phyloP scores from a whole-genome alignment of 108 stramenopile species.

The Cyclotella choctawhatcheeana region DNA sequence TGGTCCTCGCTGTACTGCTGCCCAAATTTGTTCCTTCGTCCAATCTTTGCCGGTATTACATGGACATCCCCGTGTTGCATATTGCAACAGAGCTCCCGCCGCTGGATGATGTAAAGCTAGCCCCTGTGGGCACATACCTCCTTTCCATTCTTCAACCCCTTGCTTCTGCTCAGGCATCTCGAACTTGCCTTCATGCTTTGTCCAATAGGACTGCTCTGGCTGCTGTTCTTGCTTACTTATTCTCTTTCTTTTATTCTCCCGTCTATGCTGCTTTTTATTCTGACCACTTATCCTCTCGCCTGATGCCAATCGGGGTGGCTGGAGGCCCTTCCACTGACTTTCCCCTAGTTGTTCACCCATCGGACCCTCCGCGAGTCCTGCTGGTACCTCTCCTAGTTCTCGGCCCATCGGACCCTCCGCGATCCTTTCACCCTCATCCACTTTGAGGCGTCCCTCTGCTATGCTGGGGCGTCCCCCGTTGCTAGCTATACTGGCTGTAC shows the following conservation, averaged over 20 bases:
- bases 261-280: too few species aligned
- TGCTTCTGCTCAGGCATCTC: background rate
- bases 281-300: too few species aligned
- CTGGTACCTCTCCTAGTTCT: background rate
- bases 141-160: background rate
- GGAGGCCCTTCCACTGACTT: background rate
- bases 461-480: too few species aligned
- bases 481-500: too few species aligned
- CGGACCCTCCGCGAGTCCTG: too few species aligned
- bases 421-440: too few species aligned
- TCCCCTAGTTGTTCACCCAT: too few species aligned
- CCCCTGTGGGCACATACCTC: slow-evolving; percentile 15
- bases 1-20: slow-evolving; percentile 17
- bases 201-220: background rate
- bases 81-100: slow-evolving; percentile 14
- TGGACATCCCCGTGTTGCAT: slow-evolving; percentile 25
- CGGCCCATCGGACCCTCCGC: too few species aligned
- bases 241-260: too few species aligned
- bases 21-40: slow-evolving; percentile 14
- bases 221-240: too few species aligned
- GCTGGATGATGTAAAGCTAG: slow-evolving; percentile 20
- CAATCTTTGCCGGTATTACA: slow-evolving; percentile 11
- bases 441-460: too few species aligned
- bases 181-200: background rate
- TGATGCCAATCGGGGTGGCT: background rate